Conservation (phyloP, 2,329 filamentous ascomycete species). For the Helotiales sp. region DNA sequence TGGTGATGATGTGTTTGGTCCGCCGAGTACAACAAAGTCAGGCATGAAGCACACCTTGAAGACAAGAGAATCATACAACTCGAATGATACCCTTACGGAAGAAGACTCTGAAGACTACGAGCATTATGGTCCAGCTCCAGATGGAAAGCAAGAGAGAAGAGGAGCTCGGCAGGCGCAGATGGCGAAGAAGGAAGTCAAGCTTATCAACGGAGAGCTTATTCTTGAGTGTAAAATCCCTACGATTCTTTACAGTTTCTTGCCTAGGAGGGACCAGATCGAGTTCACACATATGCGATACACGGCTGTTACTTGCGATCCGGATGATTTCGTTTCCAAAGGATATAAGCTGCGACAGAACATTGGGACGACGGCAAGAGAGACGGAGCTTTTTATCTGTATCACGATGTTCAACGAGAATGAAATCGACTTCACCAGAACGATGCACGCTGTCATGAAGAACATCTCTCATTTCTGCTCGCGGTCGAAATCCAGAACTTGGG, state of each 20-base stretch:
- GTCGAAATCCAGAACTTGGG: constrained; percentile 92
- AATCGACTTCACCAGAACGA: constrained; percentile 92
- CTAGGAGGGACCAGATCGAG: constrained; percentile 87
- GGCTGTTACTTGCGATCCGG: constrained; percentile 95
- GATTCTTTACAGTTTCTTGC: constrained; percentile 95
- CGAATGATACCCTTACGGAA: constrained; percentile 35
- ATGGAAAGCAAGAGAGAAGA: constrained; percentile 81
- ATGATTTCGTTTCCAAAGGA: constrained; percentile 84
- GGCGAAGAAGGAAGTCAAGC: constrained; percentile 88
- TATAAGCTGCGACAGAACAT: constrained; percentile 94
- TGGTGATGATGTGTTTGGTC: constrained; percentile 70
- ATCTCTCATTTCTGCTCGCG: constrained; percentile 95
- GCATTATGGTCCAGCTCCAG: constrained; percentile 85
- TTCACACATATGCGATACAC: constrained; percentile 99
- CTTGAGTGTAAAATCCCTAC: constrained; percentile 99
- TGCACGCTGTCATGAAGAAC: constrained; percentile 99
- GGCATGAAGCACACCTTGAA: constrained; percentile 20
- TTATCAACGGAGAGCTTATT: constrained; percentile 97
- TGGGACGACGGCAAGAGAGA: constrained; percentile 79
- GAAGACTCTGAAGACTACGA: constrained; percentile 57
- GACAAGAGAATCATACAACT: constrained; percentile 41
- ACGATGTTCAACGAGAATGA: constrained; percentile 99
- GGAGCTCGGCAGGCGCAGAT: constrained; percentile 86
- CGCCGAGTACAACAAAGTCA: constrained; percentile 39
- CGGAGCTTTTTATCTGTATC: constrained; percentile 92